These are phyloP conservation scores for Smallanthus sonchifolius DNA, from an alignment of 129 eudicot species.

Conservation along the genomic window DNA sequence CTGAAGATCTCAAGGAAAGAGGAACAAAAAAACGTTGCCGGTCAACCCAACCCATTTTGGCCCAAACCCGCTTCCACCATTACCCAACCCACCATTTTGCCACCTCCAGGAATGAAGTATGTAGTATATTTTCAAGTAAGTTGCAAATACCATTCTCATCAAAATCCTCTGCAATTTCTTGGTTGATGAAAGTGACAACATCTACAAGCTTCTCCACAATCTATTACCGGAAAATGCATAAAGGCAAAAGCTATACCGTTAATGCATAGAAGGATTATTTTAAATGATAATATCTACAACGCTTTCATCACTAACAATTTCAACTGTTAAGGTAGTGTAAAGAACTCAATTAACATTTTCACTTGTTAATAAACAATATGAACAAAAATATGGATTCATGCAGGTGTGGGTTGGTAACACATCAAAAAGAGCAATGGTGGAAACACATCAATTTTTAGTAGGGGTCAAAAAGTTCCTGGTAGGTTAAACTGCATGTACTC, in stretches of 20 bases:
- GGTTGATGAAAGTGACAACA: constrained; percentile 73
- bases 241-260: not conserved
- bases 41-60: not conserved
- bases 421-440: not conserved
- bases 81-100: not conserved
- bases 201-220: constrained; percentile 95
- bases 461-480: no score
- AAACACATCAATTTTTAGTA: no score
- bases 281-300: not conserved
- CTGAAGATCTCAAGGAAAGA: not conserved
- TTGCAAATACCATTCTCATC: constrained; percentile 52
- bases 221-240: constrained; percentile 34
- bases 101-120: not conserved
- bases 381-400: not conserved
- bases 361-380: not conserved
- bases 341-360: not conserved
- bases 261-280: not conserved
- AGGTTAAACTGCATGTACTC: no score
- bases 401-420: not conserved
- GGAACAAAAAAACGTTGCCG: not conserved
- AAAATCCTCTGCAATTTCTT: constrained; percentile 65
- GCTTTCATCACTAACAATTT: no score
- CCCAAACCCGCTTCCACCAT: not conserved
- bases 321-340: no score
- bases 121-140: not conserved